Evolutionary conservation across 345 rosid genomes (phyloP).

Genomic region (Gossypium mustelinum): DNA sequence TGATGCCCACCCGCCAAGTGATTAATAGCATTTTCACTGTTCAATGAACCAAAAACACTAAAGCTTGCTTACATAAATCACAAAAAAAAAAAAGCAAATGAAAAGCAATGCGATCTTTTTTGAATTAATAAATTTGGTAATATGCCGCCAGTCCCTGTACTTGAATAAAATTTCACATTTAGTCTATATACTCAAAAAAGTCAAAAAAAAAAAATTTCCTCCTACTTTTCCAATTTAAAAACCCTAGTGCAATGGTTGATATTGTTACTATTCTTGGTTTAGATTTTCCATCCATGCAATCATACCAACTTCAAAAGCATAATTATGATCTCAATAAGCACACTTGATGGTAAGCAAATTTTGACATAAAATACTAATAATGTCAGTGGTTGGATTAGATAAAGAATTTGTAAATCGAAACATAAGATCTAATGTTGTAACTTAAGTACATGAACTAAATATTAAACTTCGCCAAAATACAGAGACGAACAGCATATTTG

Average conservation of each 20-base stretch:
- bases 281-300: too few species aligned
- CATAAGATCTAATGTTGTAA: too few species aligned
- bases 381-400: too few species aligned
- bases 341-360: too few species aligned
- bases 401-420: too few species aligned
- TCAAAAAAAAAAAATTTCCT: neutral
- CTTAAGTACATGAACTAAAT: neutral
- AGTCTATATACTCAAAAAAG: neutral
- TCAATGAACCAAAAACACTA: conserved; percentile 6
- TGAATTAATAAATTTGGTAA: neutral
- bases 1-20: conserved; percentile 69
- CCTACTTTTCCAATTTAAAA: neutral
- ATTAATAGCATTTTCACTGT: conserved; percentile 59
- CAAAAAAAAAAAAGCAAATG: too few species aligned
- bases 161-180: neutral
- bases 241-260: neutral
- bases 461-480: neutral
- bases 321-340: too few species aligned
- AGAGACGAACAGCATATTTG: neutral
- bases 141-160: neutral
- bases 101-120: neutral
- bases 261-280: neutral
- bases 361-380: too few species aligned
- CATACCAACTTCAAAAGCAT: too few species aligned
- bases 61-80: neutral